Evolutionary conservation across 78 protist species (phyloP).

Genomic region (Chrysochromulina parva): DNA sequence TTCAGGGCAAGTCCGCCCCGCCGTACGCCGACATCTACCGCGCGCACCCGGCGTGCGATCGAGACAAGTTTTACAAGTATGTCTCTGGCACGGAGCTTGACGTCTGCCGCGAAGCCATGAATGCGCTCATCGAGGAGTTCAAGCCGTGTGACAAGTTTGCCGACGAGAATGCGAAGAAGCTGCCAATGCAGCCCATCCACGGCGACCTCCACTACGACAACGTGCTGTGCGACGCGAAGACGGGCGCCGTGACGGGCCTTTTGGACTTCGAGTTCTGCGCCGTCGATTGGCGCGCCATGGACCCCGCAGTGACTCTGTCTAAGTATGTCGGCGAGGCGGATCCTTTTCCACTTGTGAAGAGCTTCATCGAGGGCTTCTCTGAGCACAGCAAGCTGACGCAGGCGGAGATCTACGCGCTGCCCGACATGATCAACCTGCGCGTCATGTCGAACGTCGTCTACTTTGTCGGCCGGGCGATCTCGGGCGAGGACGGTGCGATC

Average conservation of each 20-base stretch:
- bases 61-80: background rate
- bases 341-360: background rate
- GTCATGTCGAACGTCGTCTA: slow-evolving; percentile 29
- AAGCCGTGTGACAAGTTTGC: background rate
- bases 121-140: background rate
- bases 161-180: background rate
- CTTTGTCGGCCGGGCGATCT: slow-evolving; percentile 28
- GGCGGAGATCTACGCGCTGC: background rate
- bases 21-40: slow-evolving; percentile 26
- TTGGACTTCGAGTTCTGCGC: slow-evolving; percentile 32
- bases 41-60: background rate
- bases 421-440: slow-evolving; percentile 44
- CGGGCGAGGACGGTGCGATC: slow-evolving; percentile 18
- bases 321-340: slow-evolving; percentile 39
- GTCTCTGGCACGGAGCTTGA: background rate
- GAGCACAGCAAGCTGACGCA: background rate
- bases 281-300: slow-evolving; percentile 42
- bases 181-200: slow-evolving; percentile 35
- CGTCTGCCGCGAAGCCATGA: background rate
- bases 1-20: background rate
- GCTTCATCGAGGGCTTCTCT: slow-evolving; percentile 16
- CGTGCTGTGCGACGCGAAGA: slow-evolving; percentile 14
- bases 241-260: slow-evolving; percentile 30
- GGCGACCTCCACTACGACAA: slow-evolving; percentile 47
- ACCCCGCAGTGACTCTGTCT: slow-evolving; percentile 30